phyloP scores from a whole-genome alignment of 768 basidiomycete species.

The Podaxis carcinomalis region DNA sequence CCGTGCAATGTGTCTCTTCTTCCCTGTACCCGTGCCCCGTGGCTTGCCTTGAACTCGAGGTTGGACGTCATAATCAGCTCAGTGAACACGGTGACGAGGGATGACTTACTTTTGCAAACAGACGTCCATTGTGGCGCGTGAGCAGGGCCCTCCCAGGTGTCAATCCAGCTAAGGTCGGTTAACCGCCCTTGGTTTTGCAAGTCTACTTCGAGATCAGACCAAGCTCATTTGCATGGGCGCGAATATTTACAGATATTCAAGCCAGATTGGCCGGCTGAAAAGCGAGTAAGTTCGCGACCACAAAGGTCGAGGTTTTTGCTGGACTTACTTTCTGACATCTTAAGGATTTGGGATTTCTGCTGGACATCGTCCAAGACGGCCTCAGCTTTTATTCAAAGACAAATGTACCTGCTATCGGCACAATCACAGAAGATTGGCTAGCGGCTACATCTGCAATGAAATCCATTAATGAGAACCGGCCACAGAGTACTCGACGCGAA shows the following conservation, averaged over 20 bases:
- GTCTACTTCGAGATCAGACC: conserved; percentile 31
- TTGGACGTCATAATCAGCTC: conserved; percentile 10
- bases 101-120: conserved; percentile 50
- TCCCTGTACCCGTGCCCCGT: conserved; percentile 45
- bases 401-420: background rate
- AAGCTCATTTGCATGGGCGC: conserved; percentile 2
- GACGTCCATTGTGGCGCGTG: conserved; percentile 51
- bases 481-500: background rate
- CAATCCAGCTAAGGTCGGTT: conserved; percentile 51
- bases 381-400: background rate
- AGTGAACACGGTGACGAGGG: conserved; percentile 6
- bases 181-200: conserved; percentile 43
- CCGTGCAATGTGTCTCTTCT: conserved; percentile 47
- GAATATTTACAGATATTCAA: conserved; percentile 33
- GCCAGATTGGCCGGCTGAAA: conserved; percentile 18
- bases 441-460: background rate
- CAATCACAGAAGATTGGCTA: conserved; percentile 1
- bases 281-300: background rate
- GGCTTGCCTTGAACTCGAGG: conserved; percentile 45
- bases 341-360: conserved; percentile 13
- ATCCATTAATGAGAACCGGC: background rate
- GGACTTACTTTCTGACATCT: conserved; percentile 1
- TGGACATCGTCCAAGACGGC: background rate
- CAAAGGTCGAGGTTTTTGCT: background rate
- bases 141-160: conserved; percentile 37